Evolutionary conservation across 129 eudicot genomes (phyloP).

Genomic region (Calendula officinalis): DNA sequence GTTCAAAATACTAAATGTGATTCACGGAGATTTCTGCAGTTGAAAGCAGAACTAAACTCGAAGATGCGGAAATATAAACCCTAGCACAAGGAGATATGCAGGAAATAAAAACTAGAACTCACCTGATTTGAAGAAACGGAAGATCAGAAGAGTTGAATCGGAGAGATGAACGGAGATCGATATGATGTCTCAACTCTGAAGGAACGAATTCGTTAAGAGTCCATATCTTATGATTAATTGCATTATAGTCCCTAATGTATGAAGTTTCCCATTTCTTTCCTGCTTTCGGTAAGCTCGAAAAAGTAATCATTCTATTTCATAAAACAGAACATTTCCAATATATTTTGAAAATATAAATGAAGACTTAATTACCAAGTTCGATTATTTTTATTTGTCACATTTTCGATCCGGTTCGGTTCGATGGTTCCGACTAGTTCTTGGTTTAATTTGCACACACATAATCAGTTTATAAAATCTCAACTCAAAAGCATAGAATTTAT

Average conservation of each 20-base stretch:
- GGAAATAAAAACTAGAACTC: neutral
- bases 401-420: too few relatives aligned
- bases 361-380: too few relatives aligned
- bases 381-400: too few relatives aligned
- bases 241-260: slow-evolving; percentile 16
- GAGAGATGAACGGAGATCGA: slow-evolving; percentile 21
- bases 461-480: too few relatives aligned
- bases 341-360: too few relatives aligned
- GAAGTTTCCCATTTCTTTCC: neutral
- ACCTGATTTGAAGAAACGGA: slow-evolving; percentile 20
- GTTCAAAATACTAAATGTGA: slow-evolving; percentile 1
- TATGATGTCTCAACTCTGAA: neutral
- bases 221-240: neutral
- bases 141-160: slow-evolving; percentile 27
- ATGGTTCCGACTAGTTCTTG: too few relatives aligned
- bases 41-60: neutral
- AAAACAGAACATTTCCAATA: too few relatives aligned
- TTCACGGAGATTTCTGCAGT: too few relatives aligned
- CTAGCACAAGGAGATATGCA: neutral
- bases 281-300: too few relatives aligned
- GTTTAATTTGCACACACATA: too few relatives aligned
- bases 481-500: too few relatives aligned
- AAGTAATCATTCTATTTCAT: too few relatives aligned
- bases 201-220: slow-evolving; percentile 8
- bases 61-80: neutral